Base-by-base conservation (phyloP, 2,329 filamentous ascomycete genomes). In the Microdochium paspali region DNA sequence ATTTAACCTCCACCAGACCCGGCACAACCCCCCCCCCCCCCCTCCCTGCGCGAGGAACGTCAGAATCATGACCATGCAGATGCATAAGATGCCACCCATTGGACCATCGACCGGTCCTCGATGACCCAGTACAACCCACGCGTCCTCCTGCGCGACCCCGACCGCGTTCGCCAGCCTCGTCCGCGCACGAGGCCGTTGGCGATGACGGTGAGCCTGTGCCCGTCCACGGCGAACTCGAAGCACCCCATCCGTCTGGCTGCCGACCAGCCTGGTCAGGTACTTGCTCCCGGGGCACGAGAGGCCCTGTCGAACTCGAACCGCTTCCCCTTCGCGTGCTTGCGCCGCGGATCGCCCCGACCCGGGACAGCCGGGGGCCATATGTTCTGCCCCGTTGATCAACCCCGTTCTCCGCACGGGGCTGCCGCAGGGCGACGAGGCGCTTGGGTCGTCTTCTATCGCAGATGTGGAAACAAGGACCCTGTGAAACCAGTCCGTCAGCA, bases 251-350 rank as follows among this genome's bases (percentile, higher is more conserved):
- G 69, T 62, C 12, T 64, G 65, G 21, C 61, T 61, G 54, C 72
- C 72, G 54, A 72, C 61, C 42, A 72, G 49, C 45, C 67, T 58
- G 18, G 72, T 56, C 30, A 63, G 59, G 52, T 72, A 66, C 52
- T 61, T 68, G 52, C 66, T 67, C 49, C 66, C 67, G 20, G 56
- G 23, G 28, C n/a, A n/a, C 53, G 53, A 30, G 61, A 60, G 2
- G 31, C 7, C 31, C 15, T 9, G 31, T 47, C 46, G 3, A 52
- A 50, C 30, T 57, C 53, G 44, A 56, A 58, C 46, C 57, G 60
- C 31, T 50, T 54, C 10, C 59, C 58, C 5, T n/a, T n/a, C n/a
- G 48, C 48, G 12, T 58, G 57, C 26, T 55, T 32, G 44, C 58
- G 58, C 18, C 52, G 53, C 3, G 50, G n/a, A n/a, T n/a, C n/a